Conservation (phyloP, 352 stramenopile genomes). For the Pythium utonaiense region DNA sequence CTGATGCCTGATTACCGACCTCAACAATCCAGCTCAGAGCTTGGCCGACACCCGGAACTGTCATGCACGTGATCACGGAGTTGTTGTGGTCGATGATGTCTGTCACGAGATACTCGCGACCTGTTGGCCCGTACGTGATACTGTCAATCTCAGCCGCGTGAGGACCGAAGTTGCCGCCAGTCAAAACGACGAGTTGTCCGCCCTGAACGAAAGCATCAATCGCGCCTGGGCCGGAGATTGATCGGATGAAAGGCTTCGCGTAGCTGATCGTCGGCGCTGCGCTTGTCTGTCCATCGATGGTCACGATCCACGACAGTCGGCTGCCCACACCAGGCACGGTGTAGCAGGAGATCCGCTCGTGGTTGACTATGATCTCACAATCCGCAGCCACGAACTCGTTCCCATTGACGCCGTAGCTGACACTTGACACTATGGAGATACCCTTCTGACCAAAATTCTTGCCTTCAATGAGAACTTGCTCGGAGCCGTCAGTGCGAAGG, state of each 20-base stretch:
- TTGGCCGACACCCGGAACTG: conserved; percentile 41
- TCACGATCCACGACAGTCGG: conserved; percentile 53
- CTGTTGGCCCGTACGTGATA: conserved; percentile 57
- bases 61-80: conserved; percentile 49
- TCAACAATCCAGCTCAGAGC: conserved; percentile 51
- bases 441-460: conserved; percentile 51
- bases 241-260: conserved; percentile 39
- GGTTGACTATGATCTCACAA: conserved; percentile 43
- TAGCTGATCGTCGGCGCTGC: conserved; percentile 58
- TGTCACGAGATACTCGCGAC: conserved; percentile 44
- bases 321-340: conserved; percentile 47
- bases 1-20: conserved; percentile 52
- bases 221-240: conserved; percentile 34
- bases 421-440: conserved; percentile 29
- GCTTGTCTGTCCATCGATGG: conserved; percentile 46
- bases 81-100: conserved; percentile 49
- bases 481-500: conserved; percentile 43
- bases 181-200: conserved; percentile 35
- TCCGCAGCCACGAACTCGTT: conserved; percentile 35
- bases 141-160: conserved; percentile 34
- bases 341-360: conserved; percentile 49
- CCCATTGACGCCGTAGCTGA: conserved; percentile 52
- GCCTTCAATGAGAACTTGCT: conserved; percentile 52
- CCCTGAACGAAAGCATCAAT: conserved; percentile 32
- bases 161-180: conserved; percentile 59